Evolutionary conservation across 768 basidiomycete species (phyloP), one percentile per base, ranked within the genome.

Genomic region (Macrolepiota fuliginosa): DNA sequence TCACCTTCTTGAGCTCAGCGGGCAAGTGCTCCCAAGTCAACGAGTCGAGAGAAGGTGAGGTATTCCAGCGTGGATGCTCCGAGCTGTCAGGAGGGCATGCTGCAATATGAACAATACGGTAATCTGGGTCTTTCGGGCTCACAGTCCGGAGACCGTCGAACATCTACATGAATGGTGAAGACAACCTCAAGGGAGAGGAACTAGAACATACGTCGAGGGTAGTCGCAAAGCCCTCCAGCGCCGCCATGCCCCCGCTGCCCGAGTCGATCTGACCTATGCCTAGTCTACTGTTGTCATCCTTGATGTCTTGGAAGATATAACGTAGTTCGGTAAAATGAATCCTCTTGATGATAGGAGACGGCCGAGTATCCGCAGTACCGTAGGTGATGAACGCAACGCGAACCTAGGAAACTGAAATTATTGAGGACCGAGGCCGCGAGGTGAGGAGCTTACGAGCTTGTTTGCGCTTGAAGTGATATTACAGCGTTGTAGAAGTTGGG

Each of bases 221-320:
- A 17, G 89, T 86, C 13, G 88, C 85, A 12, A 90, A 70, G 7
- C 86, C 90, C 61, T 92, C 90, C 6, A 92, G 73, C 3, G 86
- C 85, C 27, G 88, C 86, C 81, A 90, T 80, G 0, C 89, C 89
- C 60, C 68, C 71, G 29, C 70, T 70, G 5, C 81, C 81, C 7
- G 79, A 78, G 49, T 76, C 78, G 1, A 83, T 83, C 61, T 77
- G 73, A 2, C 89, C 89, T 17, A 91, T 76, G 1, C 87, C 88
- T 5, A 88, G 72, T 35, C 77, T 79, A 11, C 68, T 64, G 4
- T 71, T 69, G 2, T 81, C 77, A 0, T 84, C 79, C 13, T 74
- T 75, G 62, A 89, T 73, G 54, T 83, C 78, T 56, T 74, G 78
- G 3, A 76, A 69, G 40, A 86, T 73, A 3, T 67, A 58, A 1